Evolutionary conservation across 352 stramenopile species (phyloP).

Genomic region (Phytophthora fragariaefolia): DNA sequence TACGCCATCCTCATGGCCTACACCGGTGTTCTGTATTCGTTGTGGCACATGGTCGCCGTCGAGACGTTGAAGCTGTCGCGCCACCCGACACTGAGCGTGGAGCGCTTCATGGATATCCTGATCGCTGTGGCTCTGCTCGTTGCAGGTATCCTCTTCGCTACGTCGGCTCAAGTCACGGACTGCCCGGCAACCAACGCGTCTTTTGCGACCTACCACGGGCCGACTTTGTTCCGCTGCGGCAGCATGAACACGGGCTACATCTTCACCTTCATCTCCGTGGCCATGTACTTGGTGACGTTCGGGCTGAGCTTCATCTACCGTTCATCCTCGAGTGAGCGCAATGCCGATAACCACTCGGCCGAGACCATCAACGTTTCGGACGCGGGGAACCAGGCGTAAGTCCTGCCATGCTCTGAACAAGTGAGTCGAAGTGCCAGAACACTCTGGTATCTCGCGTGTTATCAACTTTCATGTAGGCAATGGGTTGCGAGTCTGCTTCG

Average conservation of each 20-base stretch:
- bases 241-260: slow-evolving; percentile 49
- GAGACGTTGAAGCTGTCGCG: slow-evolving; percentile 50
- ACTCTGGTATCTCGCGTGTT: too few relatives aligned
- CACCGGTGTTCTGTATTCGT: slow-evolving; percentile 47
- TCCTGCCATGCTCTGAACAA: not conserved
- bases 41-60: slow-evolving; percentile 51
- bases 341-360: slow-evolving; percentile 26
- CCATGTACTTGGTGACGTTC: slow-evolving; percentile 44
- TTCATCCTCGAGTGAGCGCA: slow-evolving; percentile 18
- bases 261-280: slow-evolving; percentile 48
- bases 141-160: slow-evolving; percentile 45
- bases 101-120: slow-evolving; percentile 45
- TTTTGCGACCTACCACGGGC: slow-evolving; percentile 41
- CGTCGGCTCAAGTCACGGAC: slow-evolving; percentile 41
- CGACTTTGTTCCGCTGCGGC: slow-evolving; percentile 50
- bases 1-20: slow-evolving; percentile 55
- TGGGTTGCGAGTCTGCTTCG: too few relatives aligned
- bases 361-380: slow-evolving; percentile 28
- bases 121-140: slow-evolving; percentile 39
- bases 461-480: too few relatives aligned
- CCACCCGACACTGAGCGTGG: slow-evolving; percentile 35
- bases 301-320: slow-evolving; percentile 40
- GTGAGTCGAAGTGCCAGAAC: not conserved
- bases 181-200: slow-evolving; percentile 40
- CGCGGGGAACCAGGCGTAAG: slow-evolving; percentile 28